Evolutionary conservation across 768 basidiomycete species (phyloP).

Genomic region (Imleria badia): DNA sequence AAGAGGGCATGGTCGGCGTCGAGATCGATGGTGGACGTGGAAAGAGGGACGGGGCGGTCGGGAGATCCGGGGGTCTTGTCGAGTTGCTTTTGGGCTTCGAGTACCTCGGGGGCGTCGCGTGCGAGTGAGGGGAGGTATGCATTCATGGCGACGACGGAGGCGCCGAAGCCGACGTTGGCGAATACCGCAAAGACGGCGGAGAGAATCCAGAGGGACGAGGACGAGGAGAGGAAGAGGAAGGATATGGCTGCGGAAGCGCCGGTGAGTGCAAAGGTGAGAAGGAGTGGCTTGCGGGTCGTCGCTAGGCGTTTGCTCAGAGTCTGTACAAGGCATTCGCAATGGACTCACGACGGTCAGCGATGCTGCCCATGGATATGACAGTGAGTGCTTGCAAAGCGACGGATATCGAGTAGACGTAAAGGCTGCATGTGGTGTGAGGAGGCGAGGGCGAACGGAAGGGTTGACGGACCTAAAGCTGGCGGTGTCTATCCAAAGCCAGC

Average conservation of each 20-base stretch:
- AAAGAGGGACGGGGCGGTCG: neutral
- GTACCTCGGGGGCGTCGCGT: constrained; percentile 60
- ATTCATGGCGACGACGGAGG: constrained; percentile 86
- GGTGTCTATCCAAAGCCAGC: constrained; percentile 85
- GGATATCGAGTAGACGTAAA: constrained; percentile 86
- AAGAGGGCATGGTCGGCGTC: constrained; percentile 4
- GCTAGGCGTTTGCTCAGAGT: constrained; percentile 39
- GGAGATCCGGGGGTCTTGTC: constrained; percentile 5
- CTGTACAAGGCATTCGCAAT: too few species aligned
- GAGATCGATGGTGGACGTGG: constrained; percentile 10
- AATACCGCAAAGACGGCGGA: constrained; percentile 68
- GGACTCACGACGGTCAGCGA: constrained; percentile 84
- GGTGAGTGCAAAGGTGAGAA: constrained; percentile 69
- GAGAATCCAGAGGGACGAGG: constrained; percentile 67
- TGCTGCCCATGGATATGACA: constrained; percentile 90
- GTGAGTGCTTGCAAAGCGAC: constrained; percentile 91
- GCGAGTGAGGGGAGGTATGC: constrained; percentile 81
- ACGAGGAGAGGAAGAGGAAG: constrained; percentile 74
- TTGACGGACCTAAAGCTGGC: constrained; percentile 82
- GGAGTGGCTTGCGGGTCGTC: constrained; percentile 71
- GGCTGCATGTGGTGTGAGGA: constrained; percentile 39
- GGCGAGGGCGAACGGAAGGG: neutral
- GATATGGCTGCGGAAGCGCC: constrained; percentile 68
- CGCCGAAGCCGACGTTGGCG: constrained; percentile 86
- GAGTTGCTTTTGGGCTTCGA: constrained; percentile 36